Evolutionary conservation across 2,329 filamentous ascomycete genomes (phyloP), one percentile per base, ranked within the genome.

Genomic region (Ceratocystis variospora): DNA sequence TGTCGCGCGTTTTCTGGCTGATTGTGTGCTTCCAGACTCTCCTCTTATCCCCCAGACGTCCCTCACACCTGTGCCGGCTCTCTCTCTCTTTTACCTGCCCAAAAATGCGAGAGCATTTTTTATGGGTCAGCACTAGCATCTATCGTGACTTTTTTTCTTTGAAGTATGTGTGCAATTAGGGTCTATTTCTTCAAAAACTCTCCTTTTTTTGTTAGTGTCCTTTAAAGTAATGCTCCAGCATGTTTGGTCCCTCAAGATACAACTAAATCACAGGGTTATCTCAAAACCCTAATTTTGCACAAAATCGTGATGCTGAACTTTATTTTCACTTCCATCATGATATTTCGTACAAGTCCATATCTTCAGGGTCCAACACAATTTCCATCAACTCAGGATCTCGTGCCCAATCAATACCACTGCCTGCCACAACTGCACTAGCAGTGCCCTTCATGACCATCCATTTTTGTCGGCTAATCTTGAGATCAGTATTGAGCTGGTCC

Each of bases 331-430:
- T 48, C 19, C n/a, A 53, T 12, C 48, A 28, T 12, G 19, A 25
- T 25, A 19, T 25, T 12, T 12, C 12, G 37, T 41, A 10, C 37
- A 12, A 62, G 17, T 62, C 15, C n/a, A 45, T 59, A 31, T 75
- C 74, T 69, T 87, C 84, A 10, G 79, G 77, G 72, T 89, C 90
- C 68, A 95, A 78, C 31, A 96, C 89, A 68, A 93, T 79, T 63
- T 84, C 82, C 67, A 83, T 79, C 68, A 96, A 76, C 68, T 79
- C 79, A 63, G 85, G 80, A 74, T 95, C 85, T 50, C 81, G 78
- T 12, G 84, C 85, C 90, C 90, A 96, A 72, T 95, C 86, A 65
- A 94, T 79, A 61, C 90, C 90, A 74, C 90, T 95, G 2, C 88
- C 89, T 4, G 85, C 88, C 61, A 96, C 82, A 66, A 91, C 81